Conservation (phyloP, 768 basidiomycete species). For the Amanita phalloides region DNA sequence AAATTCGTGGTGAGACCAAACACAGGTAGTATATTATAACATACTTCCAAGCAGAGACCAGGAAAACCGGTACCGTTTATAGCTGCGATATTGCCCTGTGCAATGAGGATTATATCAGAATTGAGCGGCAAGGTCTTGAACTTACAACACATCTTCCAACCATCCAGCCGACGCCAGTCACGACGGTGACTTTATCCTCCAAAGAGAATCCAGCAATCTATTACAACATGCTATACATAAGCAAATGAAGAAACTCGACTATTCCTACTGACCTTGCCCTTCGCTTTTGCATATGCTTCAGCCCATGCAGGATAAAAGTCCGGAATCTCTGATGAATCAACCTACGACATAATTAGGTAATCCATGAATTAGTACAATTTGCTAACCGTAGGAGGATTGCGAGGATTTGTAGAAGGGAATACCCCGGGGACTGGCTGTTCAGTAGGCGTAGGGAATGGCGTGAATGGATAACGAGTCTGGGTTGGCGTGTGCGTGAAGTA, state of each 20-base stretch:
- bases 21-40: constrained; percentile 1
- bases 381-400: constrained; percentile 43
- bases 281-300: constrained; percentile 49
- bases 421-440: constrained; percentile 39
- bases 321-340: constrained; percentile 26
- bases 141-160: constrained; percentile 58
- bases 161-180: constrained; percentile 60
- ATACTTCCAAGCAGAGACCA: constrained; percentile 61
- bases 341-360: constrained; percentile 11
- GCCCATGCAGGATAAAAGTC: constrained; percentile 49
- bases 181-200: constrained; percentile 53
- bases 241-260: neutral
- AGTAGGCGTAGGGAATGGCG: constrained; percentile 52
- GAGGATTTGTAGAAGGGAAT: constrained; percentile 45
- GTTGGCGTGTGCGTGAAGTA: neutral
- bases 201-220: constrained; percentile 41
- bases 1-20: neutral
- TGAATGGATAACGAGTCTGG: constrained; percentile 28
- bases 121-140: neutral
- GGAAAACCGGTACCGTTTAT: constrained; percentile 41
- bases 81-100: constrained; percentile 45
- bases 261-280: constrained; percentile 27
- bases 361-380: neutral
- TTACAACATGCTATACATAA: neutral
- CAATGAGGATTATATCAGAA: neutral